A percentile compares a stretch with the other conserved stretches of the same genome.
These are phyloP conservation scores for Ophiostoma perfectum DNA, from an alignment of 2,329 filamentous ascomycete genomes.

Conservation along the genomic window DNA sequence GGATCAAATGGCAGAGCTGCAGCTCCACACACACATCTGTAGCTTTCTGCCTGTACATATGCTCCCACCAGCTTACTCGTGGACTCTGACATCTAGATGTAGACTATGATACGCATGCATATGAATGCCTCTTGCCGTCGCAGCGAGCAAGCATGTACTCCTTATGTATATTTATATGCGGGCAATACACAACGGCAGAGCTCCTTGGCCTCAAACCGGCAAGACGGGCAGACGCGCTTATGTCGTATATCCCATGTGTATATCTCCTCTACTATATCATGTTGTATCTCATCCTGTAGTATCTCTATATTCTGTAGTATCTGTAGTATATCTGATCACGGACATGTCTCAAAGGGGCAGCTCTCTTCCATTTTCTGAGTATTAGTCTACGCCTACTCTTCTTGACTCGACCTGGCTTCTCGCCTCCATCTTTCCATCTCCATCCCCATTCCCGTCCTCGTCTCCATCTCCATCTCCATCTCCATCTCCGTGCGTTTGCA, in stretches of 20 bases:
- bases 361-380: not conserved
- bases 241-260: not conserved
- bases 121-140: not conserved
- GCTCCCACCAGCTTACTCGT: not conserved
- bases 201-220: not conserved
- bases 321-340: not conserved
- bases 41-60: not conserved
- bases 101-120: not conserved
- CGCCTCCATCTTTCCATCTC: not conserved
- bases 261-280: too few relatives aligned
- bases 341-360: not conserved
- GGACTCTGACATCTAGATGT: not conserved
- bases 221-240: slow-evolving; percentile 5
- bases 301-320: not conserved
- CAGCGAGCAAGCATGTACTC: not conserved
- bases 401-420: not conserved
- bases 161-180: too few relatives aligned
- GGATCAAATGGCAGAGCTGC: not conserved
- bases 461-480: not conserved
- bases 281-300: too few relatives aligned
- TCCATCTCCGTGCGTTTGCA: slow-evolving; percentile 4
- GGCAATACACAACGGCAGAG: too few relatives aligned
- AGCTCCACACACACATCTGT: slow-evolving; percentile 5
- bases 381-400: too few relatives aligned
- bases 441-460: not conserved